A percentile compares a stretch with the other conserved stretches of the same genome.
Conservation (phyloP, 768 basidiomycete genomes). For the Boletus speciosus region DNA sequence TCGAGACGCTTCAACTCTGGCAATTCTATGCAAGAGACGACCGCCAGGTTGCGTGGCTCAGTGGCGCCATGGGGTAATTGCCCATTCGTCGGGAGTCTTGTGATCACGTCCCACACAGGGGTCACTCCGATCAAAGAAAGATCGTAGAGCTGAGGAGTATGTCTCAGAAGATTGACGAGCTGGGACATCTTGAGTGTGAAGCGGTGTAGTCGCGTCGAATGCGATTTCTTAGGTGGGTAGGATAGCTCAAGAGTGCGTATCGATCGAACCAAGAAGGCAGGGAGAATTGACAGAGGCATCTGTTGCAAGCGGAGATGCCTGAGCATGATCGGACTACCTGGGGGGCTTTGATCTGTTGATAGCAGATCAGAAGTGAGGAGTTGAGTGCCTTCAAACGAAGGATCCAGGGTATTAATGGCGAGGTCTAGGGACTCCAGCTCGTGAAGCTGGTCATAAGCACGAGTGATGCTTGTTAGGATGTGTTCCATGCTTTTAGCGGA, state of each 20-base stretch:
- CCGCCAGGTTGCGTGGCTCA: slow-evolving; percentile 2
- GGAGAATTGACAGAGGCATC: slow-evolving; percentile 39
- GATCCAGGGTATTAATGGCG: slow-evolving; percentile 22
- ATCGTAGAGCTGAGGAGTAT: slow-evolving; percentile 40
- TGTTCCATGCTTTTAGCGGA: slow-evolving; percentile 28
- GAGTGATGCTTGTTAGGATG: slow-evolving; percentile 22
- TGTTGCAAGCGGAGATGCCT: slow-evolving; percentile 39
- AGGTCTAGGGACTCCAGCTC: slow-evolving; percentile 31
- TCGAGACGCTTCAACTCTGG: slow-evolving; percentile 41
- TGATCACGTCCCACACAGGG: slow-evolving; percentile 36
- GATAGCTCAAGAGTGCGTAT: slow-evolving; percentile 42
- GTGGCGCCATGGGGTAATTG: slow-evolving; percentile 4
- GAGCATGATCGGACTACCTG: slow-evolving; percentile 13
- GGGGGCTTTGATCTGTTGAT: slow-evolving; percentile 5
- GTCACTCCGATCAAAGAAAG: slow-evolving; percentile 42
- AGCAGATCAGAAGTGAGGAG: slow-evolving; percentile 22
- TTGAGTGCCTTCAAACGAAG: slow-evolving; percentile 26
- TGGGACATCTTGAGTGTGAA: slow-evolving; percentile 39
- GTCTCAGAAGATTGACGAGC: slow-evolving; percentile 35
- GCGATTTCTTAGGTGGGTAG: slow-evolving; percentile 33
- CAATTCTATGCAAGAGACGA: slow-evolving; percentile 32
- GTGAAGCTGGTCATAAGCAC: slow-evolving; percentile 14
- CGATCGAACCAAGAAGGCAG: slow-evolving; percentile 36
- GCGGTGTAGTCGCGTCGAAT: slow-evolving; percentile 22
- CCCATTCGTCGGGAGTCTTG: slow-evolving; percentile 10